Percentiles rank a stretch among this genome's conserved stretches.
Evolutionary conservation across 495 filamentous ascomycete species (phyloP).

Genomic region (Aspergillus olivimuriae): DNA sequence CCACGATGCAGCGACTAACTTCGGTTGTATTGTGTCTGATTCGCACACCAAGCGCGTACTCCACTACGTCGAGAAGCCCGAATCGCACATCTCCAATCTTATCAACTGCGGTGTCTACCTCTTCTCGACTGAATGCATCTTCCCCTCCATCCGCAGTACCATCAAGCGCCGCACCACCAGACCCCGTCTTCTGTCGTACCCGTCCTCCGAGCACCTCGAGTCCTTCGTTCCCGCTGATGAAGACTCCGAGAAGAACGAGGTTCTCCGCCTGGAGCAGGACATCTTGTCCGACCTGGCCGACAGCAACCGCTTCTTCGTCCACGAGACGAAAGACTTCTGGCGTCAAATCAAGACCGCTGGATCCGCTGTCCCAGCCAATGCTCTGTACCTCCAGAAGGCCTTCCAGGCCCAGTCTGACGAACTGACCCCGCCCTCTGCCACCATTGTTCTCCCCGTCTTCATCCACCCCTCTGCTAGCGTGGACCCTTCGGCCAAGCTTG

Average conservation of each 20-base stretch:
- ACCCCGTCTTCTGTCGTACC: constrained; percentile 86
- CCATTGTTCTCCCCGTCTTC: constrained; percentile 89
- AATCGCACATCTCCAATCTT: constrained; percentile 95
- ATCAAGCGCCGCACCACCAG: constrained; percentile 95
- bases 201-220: constrained; percentile 89
- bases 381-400: constrained; percentile 93
- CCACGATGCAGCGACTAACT: constrained; percentile 91
- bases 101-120: constrained; percentile 99
- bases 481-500: constrained; percentile 92
- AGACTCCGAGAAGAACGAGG: constrained; percentile 72
- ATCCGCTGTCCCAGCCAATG: constrained; percentile 94
- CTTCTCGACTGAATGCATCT: constrained; percentile 90
- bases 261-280: constrained; percentile 94
- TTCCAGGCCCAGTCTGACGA: constrained; percentile 78
- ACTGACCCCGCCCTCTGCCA: constrained; percentile 76
- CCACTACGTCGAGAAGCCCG: constrained; percentile 99
- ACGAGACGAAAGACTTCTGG: constrained; percentile 99
- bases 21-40: constrained; percentile 96
- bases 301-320: constrained; percentile 96
- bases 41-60: constrained; percentile 91
- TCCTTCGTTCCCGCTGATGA: constrained; percentile 71
- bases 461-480: constrained; percentile 94
- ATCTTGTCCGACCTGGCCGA: constrained; percentile 95
- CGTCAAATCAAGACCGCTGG: constrained; percentile 99
- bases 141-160: constrained; percentile 88